Base-by-base conservation (phyloP, 2,329 filamentous ascomycete species). In the Pestalotiopsis sp. region DNA sequence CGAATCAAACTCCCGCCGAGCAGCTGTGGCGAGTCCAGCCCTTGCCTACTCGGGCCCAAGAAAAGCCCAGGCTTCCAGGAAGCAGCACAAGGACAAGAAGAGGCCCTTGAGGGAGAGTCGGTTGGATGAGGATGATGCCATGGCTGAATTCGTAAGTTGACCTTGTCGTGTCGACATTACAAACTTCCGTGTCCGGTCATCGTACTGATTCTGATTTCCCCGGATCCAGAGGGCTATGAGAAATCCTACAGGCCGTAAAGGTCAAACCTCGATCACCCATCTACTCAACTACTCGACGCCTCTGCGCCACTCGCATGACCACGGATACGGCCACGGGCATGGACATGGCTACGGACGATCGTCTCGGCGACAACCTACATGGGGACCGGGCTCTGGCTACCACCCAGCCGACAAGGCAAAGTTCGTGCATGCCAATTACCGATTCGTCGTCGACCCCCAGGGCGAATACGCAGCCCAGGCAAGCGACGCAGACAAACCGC, bases 181-280 rank as follows among this genome's bases (percentile, higher is more conserved):
- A 25, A 45, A 13, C 23, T 45, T 45, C 62, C 66, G 68, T n/a
- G 20, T 20, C 73, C 74, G 66, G 73, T 68, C 58, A 64, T 45
- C 20, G 13, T n/a, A 41, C 41, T 66, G 56, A 49, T 20, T 38
- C 69, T 70, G 65, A 72, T 36, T 9, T 2, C 31, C 31, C 31
- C 31, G 31, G n/a, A 23, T 57, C 69, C 57, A 79, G 71, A 82
- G 86, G 72, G 87, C 86, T 23, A 80, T 89, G 69, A 83, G 86
- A 69, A 89, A 89, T 72, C 80, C 86, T 13, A 85, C 84, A n/a
- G 87, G 86, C 76, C 91, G 96, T 69, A 94, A 96, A 76, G 96
- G 96, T 67, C 95, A 98, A 81, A 98, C 94, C 67, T 97, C 94
- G 76, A 99, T 99, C 78, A 98, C 96, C 56, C 96, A 99, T 81